These are phyloP conservation scores for Papiliotrema laurentii DNA, from an alignment of 1,284 basidiomycete species.

Conservation along the genomic window DNA sequence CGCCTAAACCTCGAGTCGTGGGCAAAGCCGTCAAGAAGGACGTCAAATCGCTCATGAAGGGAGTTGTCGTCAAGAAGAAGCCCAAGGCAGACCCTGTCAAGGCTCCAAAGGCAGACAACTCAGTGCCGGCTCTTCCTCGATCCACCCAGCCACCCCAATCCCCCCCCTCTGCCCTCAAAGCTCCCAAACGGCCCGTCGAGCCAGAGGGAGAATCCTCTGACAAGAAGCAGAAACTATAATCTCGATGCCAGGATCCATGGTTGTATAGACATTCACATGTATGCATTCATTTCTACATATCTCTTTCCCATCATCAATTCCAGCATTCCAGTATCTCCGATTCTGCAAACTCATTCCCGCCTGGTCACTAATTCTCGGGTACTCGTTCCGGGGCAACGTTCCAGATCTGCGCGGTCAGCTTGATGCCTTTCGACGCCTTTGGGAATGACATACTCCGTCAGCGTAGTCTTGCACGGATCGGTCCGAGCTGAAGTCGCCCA, in stretches of 20 bases:
- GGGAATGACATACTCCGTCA: constrained; percentile 37
- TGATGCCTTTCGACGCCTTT: background rate
- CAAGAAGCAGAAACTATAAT: constrained; percentile 19
- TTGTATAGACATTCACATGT: background rate
- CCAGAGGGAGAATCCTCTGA: constrained; percentile 5
- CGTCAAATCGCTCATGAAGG: constrained; percentile 45
- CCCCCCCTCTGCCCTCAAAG: too few relatives aligned
- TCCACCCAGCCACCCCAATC: too few relatives aligned
- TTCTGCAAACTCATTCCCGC: too few relatives aligned
- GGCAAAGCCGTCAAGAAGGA: constrained; percentile 39
- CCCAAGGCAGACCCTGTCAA: constrained; percentile 12
- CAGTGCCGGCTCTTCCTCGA: background rate
- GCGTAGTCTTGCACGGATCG: constrained; percentile 85
- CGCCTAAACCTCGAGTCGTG: constrained; percentile 15
- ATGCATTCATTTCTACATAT: constrained; percentile 1
- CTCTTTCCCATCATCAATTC: background rate
- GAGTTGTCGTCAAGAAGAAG: constrained; percentile 48
- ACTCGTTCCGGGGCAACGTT: constrained; percentile 38
- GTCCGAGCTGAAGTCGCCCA: constrained; percentile 93
- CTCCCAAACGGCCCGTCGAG: constrained; percentile 1
- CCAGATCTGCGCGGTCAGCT: constrained; percentile 30
- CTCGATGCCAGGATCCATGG: background rate
- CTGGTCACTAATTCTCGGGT: constrained; percentile 14
- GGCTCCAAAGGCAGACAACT: background rate
- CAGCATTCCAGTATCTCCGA: too few relatives aligned